phyloP scores from a whole-genome alignment of 2,329 filamentous ascomycete species.

The Nannizziopsis arthrosporioides region DNA sequence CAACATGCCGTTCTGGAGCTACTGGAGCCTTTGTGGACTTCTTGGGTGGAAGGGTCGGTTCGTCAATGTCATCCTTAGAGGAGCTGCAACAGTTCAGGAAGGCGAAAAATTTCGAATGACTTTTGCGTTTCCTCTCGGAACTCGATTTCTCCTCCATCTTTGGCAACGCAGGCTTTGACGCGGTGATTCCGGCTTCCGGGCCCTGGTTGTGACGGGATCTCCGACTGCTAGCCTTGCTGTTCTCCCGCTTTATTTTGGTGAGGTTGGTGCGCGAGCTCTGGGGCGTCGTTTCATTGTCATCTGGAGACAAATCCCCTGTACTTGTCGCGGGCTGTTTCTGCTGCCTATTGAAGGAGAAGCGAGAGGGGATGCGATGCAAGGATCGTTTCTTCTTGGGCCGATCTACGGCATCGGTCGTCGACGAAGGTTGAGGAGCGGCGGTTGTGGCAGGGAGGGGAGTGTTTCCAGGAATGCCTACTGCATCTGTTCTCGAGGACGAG shows the following conservation, averaged over 20 bases:
- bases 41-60: constrained; percentile 35
- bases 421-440: constrained; percentile 1
- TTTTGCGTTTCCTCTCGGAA: constrained; percentile 32
- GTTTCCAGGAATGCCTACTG: background rate
- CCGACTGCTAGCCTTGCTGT: constrained; percentile 52
- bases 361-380: constrained; percentile 29
- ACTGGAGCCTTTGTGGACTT: constrained; percentile 32
- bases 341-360: constrained; percentile 29
- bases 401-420: constrained; percentile 11
- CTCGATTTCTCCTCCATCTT: constrained; percentile 26
- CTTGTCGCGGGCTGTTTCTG: constrained; percentile 26
- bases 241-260: constrained; percentile 44
- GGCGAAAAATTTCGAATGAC: constrained; percentile 32
- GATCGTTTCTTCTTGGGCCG: constrained; percentile 29
- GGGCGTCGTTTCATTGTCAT: constrained; percentile 47
- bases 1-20: constrained; percentile 25
- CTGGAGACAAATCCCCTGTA: constrained; percentile 24
- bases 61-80: constrained; percentile 34
- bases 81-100: constrained; percentile 41
- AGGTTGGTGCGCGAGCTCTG: constrained; percentile 29
- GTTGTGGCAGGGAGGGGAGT: background rate
- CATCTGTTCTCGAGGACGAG: constrained; percentile 7
- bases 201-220: constrained; percentile 28
- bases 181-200: constrained; percentile 17
- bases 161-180: constrained; percentile 21